These are phyloP conservation scores for Phaeosphaeriaceae sp. DNA, from an alignment of 2,329 filamentous ascomycete genomes.

Conservation along the genomic window DNA sequence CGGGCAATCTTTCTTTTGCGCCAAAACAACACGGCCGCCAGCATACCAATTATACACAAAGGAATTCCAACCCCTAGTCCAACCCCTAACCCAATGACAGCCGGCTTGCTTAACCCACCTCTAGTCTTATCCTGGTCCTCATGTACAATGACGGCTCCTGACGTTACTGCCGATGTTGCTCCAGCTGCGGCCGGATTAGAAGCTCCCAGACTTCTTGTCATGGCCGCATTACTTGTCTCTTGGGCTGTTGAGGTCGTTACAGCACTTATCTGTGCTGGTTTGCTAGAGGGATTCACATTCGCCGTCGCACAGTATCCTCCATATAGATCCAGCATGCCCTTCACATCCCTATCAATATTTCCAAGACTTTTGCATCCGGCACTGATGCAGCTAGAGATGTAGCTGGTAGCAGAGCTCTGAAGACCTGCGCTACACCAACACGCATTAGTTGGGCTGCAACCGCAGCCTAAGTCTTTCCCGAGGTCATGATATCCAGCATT, in stretches of 20 bases:
- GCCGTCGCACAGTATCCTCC: slow-evolving; percentile 9
- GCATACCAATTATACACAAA: not conserved
- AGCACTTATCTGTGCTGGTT: not conserved
- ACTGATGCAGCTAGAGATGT: slow-evolving; percentile 4
- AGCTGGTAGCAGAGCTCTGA: slow-evolving; percentile 1
- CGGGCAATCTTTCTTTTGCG: slow-evolving; percentile 1
- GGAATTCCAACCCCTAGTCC: slow-evolving; percentile 10
- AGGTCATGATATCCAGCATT: slow-evolving; percentile 4
- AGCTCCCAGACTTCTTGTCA: not conserved
- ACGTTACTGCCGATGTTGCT: not conserved
- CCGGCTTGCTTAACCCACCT: slow-evolving; percentile 10
- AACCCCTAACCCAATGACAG: slow-evolving; percentile 6
- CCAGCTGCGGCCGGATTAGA: not conserved
- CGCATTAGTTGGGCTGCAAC: slow-evolving; percentile 4
- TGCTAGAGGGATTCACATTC: not conserved
- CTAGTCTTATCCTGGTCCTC: not conserved
- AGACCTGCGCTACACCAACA: slow-evolving; percentile 5
- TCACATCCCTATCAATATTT: slow-evolving; percentile 3
- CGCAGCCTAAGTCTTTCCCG: not conserved
- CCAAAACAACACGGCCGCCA: slow-evolving; percentile 1
- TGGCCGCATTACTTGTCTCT: not conserved
- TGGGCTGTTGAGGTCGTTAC: not conserved
- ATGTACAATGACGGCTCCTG: not conserved
- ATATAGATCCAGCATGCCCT: slow-evolving; percentile 8
- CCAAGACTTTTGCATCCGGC: not conserved